Conservation (phyloP, 805 yeast genomes). For the Spathaspora arborariae region DNA sequence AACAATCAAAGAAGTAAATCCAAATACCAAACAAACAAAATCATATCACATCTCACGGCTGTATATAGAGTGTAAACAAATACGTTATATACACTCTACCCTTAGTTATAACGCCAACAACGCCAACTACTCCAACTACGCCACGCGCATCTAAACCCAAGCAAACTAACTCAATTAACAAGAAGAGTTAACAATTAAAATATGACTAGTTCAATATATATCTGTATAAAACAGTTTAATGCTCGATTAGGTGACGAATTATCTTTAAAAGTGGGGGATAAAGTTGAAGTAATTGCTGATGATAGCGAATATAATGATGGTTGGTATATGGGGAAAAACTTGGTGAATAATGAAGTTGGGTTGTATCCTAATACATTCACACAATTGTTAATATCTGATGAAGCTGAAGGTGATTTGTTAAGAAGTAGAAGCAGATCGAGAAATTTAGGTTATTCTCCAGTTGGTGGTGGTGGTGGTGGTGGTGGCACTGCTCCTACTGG, state of each 20-base stretch:
- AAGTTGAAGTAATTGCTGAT: slow-evolving; percentile 83
- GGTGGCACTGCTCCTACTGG: slow-evolving; percentile 1
- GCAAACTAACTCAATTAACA: neutral
- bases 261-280: slow-evolving; percentile 75
- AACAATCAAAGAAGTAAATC: too few species aligned
- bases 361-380: slow-evolving; percentile 90
- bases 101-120: too few species aligned
- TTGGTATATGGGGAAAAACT: slow-evolving; percentile 90
- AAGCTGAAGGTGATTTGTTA: slow-evolving; percentile 15
- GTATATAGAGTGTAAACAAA: too few species aligned
- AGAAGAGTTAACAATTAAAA: neutral
- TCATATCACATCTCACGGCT: too few species aligned
- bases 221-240: slow-evolving; percentile 80
- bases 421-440: slow-evolving; percentile 36
- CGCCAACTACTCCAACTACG: too few species aligned
- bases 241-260: slow-evolving; percentile 91
- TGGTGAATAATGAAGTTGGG: slow-evolving; percentile 72
- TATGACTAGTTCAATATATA: slow-evolving; percentile 27
- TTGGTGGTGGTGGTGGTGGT: neutral
- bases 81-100: too few species aligned
- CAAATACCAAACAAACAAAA: too few species aligned
- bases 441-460: neutral
- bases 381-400: slow-evolving; percentile 33
- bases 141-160: too few species aligned
- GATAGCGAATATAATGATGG: slow-evolving; percentile 94